Base-by-base conservation (phyloP, 2,329 filamentous ascomycete genomes). In the Calycina herbarum region DNA sequence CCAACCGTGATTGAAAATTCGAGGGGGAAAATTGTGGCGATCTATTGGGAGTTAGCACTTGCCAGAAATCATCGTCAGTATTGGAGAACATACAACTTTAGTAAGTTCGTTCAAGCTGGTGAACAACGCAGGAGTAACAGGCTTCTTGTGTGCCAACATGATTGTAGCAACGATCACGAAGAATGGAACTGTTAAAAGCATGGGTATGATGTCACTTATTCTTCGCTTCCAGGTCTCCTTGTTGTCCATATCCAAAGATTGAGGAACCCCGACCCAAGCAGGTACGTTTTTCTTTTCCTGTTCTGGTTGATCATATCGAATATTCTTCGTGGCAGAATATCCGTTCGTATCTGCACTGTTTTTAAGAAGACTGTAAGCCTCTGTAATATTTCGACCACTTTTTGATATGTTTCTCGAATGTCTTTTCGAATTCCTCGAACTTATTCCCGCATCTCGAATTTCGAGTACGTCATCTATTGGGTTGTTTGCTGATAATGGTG, bases 11-110 rank as follows among this genome's bases (percentile, higher is more conserved):
- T 31, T 4, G 66, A 65, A 42, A 67, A 67, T 8, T 60, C 5
- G n/a, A 67, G 38, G 13, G 66, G 66, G 24, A 67, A 64, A 13
- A 67, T 27, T 3, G 66, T 67, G 7, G 66, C 59, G 8, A 57
- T 51, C 65, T 66, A n/a, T 6, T 29, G 48, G 15, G 27, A 35
- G 35, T 66, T 42, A 66, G 60, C 15, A 56, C 3, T 57, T 2
- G 27, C 17, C 8, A 20, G 5, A 42, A 45, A 61, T 4, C 38
- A 5, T 10, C 17, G 1, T 5, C 17, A 61, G 7, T 5, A 24
- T 20, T 7, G 42, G 17, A 20, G n/a, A 29, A 66, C 65, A 35
- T 54, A 66, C 65, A 11, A 63, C 56, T 61, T 64, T 58, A 6
- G 48, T 59, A 35, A 54, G 59, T 35, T 66, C 48, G 20, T 59